Conservation (phyloP, 768 basidiomycete species). For the Panellus pusillus region DNA sequence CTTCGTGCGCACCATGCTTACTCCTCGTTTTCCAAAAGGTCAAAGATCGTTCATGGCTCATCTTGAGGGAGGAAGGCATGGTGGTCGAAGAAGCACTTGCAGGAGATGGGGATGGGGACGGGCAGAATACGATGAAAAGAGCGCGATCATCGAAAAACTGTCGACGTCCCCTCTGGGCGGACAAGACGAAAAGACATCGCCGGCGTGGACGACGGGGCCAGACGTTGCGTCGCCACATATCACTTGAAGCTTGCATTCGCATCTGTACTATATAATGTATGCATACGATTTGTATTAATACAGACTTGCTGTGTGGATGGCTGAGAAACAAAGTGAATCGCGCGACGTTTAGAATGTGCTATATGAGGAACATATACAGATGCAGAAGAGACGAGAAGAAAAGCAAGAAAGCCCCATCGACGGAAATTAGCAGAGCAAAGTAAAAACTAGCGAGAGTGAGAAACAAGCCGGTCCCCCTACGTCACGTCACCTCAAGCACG, state of each 20-base stretch:
- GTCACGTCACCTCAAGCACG: slow-evolving; percentile 54
- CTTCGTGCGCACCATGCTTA: background rate
- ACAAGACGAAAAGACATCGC: slow-evolving; percentile 11
- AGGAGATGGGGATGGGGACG: slow-evolving; percentile 36
- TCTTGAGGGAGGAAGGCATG: slow-evolving; percentile 63
- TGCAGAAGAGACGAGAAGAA: too few species aligned
- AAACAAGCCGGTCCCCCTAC: background rate
- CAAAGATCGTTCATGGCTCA: slow-evolving; percentile 57
- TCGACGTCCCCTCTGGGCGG: slow-evolving; percentile 7
- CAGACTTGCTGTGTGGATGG: too few species aligned
- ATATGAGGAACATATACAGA: too few species aligned
- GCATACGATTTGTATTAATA: too few species aligned
- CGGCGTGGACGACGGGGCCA: slow-evolving; percentile 5
- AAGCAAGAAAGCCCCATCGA: too few species aligned
- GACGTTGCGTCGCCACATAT: slow-evolving; percentile 7
- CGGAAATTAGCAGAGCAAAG: too few species aligned
- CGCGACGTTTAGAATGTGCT: too few species aligned
- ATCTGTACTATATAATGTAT: too few species aligned
- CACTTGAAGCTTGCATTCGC: background rate
- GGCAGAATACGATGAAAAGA: slow-evolving; percentile 46
- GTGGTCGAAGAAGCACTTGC: slow-evolving; percentile 62
- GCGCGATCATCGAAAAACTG: slow-evolving; percentile 39
- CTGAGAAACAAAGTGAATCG: too few species aligned
- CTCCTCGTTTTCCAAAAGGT: slow-evolving; percentile 40
- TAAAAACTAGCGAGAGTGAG: too few species aligned